Conservation (phyloP, 805 yeast species). For the Wickerhamiella sorbophila region DNA sequence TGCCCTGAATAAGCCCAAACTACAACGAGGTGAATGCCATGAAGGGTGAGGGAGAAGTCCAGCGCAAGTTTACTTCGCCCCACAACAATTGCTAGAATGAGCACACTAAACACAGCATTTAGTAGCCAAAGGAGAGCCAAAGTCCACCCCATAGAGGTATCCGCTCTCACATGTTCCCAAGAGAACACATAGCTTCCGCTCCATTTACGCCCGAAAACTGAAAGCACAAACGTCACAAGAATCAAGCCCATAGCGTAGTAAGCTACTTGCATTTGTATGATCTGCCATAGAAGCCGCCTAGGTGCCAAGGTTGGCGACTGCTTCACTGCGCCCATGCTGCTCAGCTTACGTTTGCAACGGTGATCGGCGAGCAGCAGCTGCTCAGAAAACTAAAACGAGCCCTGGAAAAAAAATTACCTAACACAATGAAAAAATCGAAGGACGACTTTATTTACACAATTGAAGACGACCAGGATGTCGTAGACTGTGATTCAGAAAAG, state of each 20-base stretch:
- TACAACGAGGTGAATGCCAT: conserved; percentile 58
- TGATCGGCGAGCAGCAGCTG: no score
- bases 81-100: conserved; percentile 73
- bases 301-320: conserved; percentile 41
- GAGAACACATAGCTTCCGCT: conserved; percentile 59
- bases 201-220: conserved; percentile 58
- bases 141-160: conserved; percentile 69
- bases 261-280: conserved; percentile 58
- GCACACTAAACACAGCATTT: conserved; percentile 68
- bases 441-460: conserved; percentile 17
- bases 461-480: conserved; percentile 16
- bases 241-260: conserved; percentile 63
- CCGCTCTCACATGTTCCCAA: conserved; percentile 60
- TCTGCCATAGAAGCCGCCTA: conserved; percentile 49
- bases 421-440: conserved; percentile 2
- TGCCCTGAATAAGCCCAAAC: conserved; percentile 50
- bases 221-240: conserved; percentile 49
- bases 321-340: conserved; percentile 12
- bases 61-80: conserved; percentile 89
- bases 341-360: no score
- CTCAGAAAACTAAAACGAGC: no score
- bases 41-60: conserved; percentile 93
- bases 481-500: conserved; percentile 26
- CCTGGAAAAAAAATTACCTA: background rate
- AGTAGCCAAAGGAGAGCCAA: conserved; percentile 65